Conservation (phyloP, 768 basidiomycete genomes). For the Saitozyma podzolica region DNA sequence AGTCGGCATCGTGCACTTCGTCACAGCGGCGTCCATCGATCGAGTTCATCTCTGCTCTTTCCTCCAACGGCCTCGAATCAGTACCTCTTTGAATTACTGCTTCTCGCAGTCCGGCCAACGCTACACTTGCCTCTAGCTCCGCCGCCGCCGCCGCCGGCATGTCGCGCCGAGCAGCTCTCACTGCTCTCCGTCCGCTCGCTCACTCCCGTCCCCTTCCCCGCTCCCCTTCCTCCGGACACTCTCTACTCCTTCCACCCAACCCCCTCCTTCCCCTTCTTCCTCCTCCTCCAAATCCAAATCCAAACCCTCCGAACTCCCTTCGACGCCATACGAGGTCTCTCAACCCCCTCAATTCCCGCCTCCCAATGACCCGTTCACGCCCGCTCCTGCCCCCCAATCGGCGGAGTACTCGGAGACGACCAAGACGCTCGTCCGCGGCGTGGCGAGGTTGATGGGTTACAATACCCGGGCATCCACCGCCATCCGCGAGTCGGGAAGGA, state of each 20-base stretch:
- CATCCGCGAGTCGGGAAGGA: slow-evolving; percentile 54
- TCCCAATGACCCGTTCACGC: slow-evolving; percentile 43
- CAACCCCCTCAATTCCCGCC: slow-evolving; percentile 44
- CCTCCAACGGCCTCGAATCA: no score
- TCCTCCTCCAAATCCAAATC: neutral
- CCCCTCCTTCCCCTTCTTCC: no score
- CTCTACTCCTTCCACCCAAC: neutral
- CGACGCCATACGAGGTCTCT: slow-evolving; percentile 19
- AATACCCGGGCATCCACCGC: slow-evolving; percentile 53
- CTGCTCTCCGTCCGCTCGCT: no score
- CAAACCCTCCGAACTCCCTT: slow-evolving; percentile 8
- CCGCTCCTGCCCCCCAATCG: slow-evolving; percentile 4
- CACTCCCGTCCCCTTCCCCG: no score
- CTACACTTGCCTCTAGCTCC: no score
- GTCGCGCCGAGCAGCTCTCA: neutral
- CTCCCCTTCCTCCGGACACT: neutral
- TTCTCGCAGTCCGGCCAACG: no score
- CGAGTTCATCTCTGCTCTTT: no score
- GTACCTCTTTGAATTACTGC: no score
- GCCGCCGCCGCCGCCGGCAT: no score
- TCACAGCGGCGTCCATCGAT: no score
- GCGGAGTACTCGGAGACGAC: slow-evolving; percentile 40
- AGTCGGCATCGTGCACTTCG: no score
- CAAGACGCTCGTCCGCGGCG: slow-evolving; percentile 37
- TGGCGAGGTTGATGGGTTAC: slow-evolving; percentile 56